Evolutionary conservation across 106 monocot genomes (phyloP), one percentile per base, ranked within the genome.

Genomic region (Dendrobium huoshanense): DNA sequence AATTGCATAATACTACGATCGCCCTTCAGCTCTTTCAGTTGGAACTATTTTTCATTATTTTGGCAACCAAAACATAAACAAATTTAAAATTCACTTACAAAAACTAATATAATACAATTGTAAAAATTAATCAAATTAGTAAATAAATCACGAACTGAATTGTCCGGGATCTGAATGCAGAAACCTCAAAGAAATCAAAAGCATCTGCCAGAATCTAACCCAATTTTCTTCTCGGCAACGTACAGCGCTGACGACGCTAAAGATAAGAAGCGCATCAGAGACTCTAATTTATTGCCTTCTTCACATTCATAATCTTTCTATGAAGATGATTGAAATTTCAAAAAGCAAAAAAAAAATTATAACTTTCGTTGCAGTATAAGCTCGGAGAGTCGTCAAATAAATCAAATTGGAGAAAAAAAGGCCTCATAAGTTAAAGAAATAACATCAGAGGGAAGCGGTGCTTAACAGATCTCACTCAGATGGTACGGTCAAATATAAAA

Each of bases 261-360:
- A 0, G 19, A 74, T 44, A 20, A 74, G 25, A 44, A 74, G 20
- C 72, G 37, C 72, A 72, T 15, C 37, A 72, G 72, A 72, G 72
- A 72, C 72, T 72, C 72, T 72, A 72, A 72, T 72, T 72, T 72
- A 40, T 72, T 40, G 37, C 72, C 72, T 40, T 74, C 72, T 40
- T 74, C 10, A 20, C 20, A 4, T 24, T 61, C 20, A 13, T 51
- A 51, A 51, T 51, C 13, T 13, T 45, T 9, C 45, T 45, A 7
- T 9, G 1, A 45, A 45, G 9, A 45, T 9, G 8, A 45, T 45
- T 45, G 45, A 9, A 45, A 67, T 67, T 29, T 67, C 10, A 17
- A 19, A 19, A 9, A 45, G 9, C n/a, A 37, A 37, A 37, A 37
- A 37, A 37, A 37, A 37, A 37, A 37, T 37, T 37, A 37, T 37